phyloP scores from a whole-genome alignment of 2,329 filamentous ascomycete genomes.

The Talaromyces amestolkiae region DNA sequence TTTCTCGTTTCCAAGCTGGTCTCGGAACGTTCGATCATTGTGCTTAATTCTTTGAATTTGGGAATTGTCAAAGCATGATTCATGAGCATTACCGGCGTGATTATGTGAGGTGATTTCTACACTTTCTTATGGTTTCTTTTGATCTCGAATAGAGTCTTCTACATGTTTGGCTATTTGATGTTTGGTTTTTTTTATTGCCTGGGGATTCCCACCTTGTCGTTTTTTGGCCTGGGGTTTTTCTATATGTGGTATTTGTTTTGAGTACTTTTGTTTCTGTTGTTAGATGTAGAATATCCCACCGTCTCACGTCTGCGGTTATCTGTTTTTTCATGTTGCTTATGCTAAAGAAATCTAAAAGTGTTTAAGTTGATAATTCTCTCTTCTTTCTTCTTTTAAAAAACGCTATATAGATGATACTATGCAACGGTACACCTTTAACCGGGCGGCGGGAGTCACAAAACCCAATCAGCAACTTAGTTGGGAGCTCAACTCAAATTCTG shows the following conservation, averaged over 20 bases:
- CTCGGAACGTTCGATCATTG: neutral
- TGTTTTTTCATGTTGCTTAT: neutral
- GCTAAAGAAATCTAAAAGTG: slow-evolving; percentile 8
- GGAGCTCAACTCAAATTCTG: neutral
- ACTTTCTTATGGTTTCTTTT: neutral
- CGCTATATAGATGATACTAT: neutral
- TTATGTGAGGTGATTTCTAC: slow-evolving; percentile 3
- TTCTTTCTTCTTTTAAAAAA: too few relatives aligned
- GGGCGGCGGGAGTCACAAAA: neutral
- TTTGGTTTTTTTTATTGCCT: neutral
- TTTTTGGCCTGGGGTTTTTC: neutral
- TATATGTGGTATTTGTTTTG: neutral
- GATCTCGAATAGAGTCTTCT: neutral
- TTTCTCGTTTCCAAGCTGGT: slow-evolving; percentile 2
- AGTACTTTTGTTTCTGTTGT: neutral
- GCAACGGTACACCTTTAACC: too few relatives aligned
- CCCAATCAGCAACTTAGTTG: neutral
- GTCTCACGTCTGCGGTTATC: neutral
- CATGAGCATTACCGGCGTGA: slow-evolving; percentile 9
- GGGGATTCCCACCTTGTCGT: neutral
- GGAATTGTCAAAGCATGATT: slow-evolving; percentile 3
- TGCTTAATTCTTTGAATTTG: neutral
- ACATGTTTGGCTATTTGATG: neutral
- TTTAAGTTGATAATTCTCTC: neutral
- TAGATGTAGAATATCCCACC: slow-evolving; percentile 19